Percentiles rank a stretch among this genome's conserved stretches.
These are phyloP conservation scores for Phytophthora cactorum DNA, from an alignment of 352 stramenopile genomes.

Conservation along the genomic window DNA sequence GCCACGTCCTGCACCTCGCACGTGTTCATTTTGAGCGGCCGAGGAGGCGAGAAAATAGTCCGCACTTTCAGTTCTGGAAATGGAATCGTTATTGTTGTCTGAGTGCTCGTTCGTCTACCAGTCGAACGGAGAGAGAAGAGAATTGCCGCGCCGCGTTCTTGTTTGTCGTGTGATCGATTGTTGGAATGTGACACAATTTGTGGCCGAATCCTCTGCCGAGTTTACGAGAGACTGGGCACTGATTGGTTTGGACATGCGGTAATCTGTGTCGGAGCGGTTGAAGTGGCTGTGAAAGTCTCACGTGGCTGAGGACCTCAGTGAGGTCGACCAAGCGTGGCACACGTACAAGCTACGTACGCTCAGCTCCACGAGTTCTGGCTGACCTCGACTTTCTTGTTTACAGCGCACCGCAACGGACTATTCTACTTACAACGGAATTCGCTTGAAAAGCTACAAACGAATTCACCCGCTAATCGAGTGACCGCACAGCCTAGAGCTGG, in stretches of 20 bases:
- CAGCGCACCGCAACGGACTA: neutral
- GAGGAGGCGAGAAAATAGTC: constrained; percentile 1
- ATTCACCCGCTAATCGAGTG: no score
- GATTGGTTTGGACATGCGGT: constrained; percentile 12
- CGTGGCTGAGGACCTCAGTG: neutral
- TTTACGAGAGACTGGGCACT: constrained; percentile 9
- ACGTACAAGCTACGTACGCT: neutral
- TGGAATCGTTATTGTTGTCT: constrained; percentile 3
- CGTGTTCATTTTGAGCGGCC: constrained; percentile 55
- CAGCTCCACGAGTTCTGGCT: constrained; percentile 16
- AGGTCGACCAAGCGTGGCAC: no score
- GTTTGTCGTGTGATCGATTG: constrained; percentile 9
- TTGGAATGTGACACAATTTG: neutral
- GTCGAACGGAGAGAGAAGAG: constrained; percentile 1
- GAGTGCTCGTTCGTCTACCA: constrained; percentile 2
- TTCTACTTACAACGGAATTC: no score
- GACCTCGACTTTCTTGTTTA: constrained; percentile 5
- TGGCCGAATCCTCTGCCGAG: constrained; percentile 7
- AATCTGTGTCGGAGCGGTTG: neutral
- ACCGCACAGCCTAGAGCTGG: no score
- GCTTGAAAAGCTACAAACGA: no score
- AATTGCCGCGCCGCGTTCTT: neutral
- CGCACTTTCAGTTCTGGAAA: neutral
- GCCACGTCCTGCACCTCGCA: constrained; percentile 63
- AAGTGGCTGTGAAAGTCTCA: constrained; percentile 11